Conservation (phyloP, 2,329 filamentous ascomycete species). For the Podosphaera aphanis region DNA sequence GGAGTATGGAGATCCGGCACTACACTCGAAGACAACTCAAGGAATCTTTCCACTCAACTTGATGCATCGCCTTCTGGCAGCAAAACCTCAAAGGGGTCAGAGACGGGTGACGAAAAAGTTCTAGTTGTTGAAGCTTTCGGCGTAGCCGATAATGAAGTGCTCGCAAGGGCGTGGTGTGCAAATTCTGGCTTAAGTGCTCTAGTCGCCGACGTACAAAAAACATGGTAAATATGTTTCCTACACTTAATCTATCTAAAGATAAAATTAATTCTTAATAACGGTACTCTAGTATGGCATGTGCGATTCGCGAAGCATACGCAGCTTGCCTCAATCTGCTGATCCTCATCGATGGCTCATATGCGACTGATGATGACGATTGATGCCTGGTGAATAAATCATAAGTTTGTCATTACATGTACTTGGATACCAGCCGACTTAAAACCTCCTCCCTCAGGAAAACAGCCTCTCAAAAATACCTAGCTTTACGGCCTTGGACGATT, state of each 20-base stretch:
- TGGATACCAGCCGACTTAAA: too few species aligned
- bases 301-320: constrained; percentile 52
- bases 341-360: constrained; percentile 26
- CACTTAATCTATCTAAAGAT: neutral
- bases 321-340: constrained; percentile 51
- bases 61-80: neutral
- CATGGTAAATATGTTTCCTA: constrained; percentile 21
- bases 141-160: constrained; percentile 50
- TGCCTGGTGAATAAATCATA: neutral
- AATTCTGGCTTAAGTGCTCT: constrained; percentile 52
- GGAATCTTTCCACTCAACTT: neutral
- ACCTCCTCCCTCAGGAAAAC: too few species aligned
- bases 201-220: constrained; percentile 43
- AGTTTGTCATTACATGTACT: too few species aligned
- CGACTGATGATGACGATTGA: neutral
- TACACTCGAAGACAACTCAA: neutral
- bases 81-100: constrained; percentile 5
- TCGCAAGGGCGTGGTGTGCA: constrained; percentile 54
- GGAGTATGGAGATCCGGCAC: neutral
- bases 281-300: constrained; percentile 33
- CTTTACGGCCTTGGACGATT: too few species aligned
- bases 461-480: too few species aligned
- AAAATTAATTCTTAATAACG: neutral
- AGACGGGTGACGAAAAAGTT: constrained; percentile 37
- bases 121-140: constrained; percentile 52